phyloP scores from a whole-genome alignment of 148 eudicot genomes.

The Rhododendron ferrugineum region DNA sequence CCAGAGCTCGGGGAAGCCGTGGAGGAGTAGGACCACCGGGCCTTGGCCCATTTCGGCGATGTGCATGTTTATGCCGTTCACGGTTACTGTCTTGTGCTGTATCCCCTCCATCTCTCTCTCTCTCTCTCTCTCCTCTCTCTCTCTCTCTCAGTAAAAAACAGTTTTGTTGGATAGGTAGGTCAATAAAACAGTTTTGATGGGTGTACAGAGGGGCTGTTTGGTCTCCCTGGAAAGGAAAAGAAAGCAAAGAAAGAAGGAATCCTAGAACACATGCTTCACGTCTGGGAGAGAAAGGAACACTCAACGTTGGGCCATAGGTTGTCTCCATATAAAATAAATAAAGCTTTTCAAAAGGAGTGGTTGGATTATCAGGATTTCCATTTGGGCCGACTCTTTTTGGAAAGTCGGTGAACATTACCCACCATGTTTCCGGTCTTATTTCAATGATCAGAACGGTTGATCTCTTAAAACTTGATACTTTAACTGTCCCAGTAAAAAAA shows the following conservation, averaged over 20 bases:
- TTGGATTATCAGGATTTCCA: neutral
- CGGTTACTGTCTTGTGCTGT: neutral
- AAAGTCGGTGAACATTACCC: too few species aligned
- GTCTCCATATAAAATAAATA: neutral
- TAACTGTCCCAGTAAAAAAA: too few species aligned
- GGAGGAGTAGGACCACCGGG: conserved; percentile 12
- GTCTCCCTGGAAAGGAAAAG: too few species aligned
- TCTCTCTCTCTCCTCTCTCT: neutral
- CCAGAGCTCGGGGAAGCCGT: conserved; percentile 22
- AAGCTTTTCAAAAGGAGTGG: neutral
- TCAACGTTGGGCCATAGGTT: neutral
- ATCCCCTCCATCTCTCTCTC: conserved; percentile 16
- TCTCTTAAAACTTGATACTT: too few species aligned
- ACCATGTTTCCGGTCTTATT: too few species aligned
- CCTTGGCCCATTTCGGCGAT: conserved; percentile 15
- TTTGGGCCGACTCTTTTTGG: neutral
- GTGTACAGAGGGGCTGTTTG: neutral
- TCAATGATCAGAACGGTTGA: too few species aligned
- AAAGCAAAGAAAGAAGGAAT: too few species aligned
- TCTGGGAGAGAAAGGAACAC: neutral
- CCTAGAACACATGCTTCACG: neutral
- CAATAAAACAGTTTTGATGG: neutral
- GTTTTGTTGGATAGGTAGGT: neutral
- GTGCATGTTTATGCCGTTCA: conserved; percentile 19
- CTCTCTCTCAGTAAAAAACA: neutral